Evolutionary conservation across 139 green algal species (phyloP).

Genomic region (Spirogloea muscicola): DNA sequence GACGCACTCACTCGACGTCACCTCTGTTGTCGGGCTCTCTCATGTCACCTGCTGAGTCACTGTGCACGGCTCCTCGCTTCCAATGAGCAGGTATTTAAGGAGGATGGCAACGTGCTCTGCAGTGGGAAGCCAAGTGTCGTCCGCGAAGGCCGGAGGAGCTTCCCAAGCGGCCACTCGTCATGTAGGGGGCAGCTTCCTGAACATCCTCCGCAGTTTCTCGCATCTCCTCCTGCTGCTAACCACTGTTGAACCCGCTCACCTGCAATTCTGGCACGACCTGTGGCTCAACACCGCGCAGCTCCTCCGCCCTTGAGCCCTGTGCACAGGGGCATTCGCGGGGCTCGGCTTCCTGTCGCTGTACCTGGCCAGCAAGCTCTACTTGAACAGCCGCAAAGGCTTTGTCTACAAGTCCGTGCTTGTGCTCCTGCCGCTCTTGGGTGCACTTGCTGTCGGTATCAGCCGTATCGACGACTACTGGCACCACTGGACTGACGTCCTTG

Average conservation of each 20-base stretch:
- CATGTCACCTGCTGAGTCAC: no score
- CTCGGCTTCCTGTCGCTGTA: slow-evolving; percentile 39
- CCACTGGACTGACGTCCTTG: slow-evolving; percentile 20
- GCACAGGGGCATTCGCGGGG: slow-evolving; percentile 27
- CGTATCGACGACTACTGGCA: slow-evolving; percentile 44
- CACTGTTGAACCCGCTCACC: no score
- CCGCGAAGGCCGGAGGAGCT: slow-evolving; percentile 35
- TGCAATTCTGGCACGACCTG: no score
- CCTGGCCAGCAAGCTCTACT: slow-evolving; percentile 25
- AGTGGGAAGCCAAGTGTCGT: slow-evolving; percentile 8
- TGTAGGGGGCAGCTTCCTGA: no score
- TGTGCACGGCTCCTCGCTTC: no score
- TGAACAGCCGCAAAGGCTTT: slow-evolving; percentile 8
- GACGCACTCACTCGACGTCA: no score
- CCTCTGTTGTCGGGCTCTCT: no score
- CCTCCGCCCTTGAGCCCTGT: no score
- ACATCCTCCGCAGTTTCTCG: no score
- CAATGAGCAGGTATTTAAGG: slow-evolving; percentile 24
- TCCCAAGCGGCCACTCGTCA: slow-evolving; percentile 35
- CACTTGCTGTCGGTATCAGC: slow-evolving; percentile 9
- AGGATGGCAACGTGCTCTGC: slow-evolving; percentile 23
- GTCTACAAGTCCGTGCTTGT: slow-evolving; percentile 1
- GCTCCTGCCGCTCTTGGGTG: slow-evolving; percentile 14
- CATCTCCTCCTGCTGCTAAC: no score
- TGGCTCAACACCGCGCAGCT: no score